Percentiles rank a stretch among this genome's conserved stretches.
Evolutionary conservation across 164 flowering plant genomes (phyloP).

Genomic region (Aristolochia fimbriata): DNA sequence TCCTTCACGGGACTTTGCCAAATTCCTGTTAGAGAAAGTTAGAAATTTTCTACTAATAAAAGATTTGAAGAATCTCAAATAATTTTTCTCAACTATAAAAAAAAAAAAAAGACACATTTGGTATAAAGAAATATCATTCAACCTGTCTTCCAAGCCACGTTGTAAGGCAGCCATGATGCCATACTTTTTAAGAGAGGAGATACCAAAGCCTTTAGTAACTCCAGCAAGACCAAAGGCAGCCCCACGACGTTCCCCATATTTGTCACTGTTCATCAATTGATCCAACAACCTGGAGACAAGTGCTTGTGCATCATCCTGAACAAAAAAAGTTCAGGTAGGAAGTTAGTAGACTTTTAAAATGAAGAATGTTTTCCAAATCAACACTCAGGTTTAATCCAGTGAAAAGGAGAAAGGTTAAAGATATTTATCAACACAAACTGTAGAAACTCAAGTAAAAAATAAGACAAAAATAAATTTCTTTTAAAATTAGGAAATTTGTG

Average conservation of each 20-base stretch:
- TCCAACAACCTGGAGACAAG: conserved; percentile 71
- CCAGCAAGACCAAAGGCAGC: conserved; percentile 99
- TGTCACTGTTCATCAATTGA: conserved; percentile 87
- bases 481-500: too few relatives aligned
- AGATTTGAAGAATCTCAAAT: neutral
- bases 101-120: neutral
- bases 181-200: conserved; percentile 75
- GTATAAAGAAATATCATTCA: neutral
- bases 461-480: too few relatives aligned
- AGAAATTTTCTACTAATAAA: neutral
- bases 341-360: neutral
- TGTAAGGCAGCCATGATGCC: conserved; percentile 43
- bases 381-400: too few relatives aligned
- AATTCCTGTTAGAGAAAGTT: conserved; percentile 33
- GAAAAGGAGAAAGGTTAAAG: too few relatives aligned
- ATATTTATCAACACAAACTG: too few relatives aligned
- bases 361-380: neutral
- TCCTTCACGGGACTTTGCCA: conserved; percentile 96
- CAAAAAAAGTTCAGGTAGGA: conserved; percentile 8
- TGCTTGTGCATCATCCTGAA: conserved; percentile 72
- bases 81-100: neutral
- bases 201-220: conserved; percentile 82
- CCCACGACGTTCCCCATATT: conserved; percentile 98
- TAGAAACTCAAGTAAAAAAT: too few relatives aligned
- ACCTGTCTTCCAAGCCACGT: conserved; percentile 83